phyloP scores from a whole-genome alignment of 1,284 basidiomycete species.

The Microbotryomycetes sp. region DNA sequence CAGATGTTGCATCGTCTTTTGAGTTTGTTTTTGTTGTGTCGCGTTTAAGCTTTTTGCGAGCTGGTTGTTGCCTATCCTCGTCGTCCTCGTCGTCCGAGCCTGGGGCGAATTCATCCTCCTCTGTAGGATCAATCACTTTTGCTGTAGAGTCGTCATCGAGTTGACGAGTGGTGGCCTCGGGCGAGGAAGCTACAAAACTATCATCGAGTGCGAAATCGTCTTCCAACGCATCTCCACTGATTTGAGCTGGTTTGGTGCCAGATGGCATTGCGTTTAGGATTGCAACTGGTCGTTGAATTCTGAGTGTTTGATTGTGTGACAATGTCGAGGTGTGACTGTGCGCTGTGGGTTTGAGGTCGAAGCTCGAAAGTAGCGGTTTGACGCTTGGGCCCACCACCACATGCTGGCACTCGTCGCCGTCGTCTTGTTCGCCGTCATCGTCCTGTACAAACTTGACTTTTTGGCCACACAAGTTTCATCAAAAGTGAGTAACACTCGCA shows the following conservation, averaged over 20 bases:
- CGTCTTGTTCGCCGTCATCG: background rate
- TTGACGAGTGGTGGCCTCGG: constrained; percentile 45
- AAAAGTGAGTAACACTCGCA: background rate
- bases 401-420: background rate
- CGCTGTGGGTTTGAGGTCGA: too few species aligned
- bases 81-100: background rate
- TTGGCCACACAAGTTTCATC: background rate
- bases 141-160: constrained; percentile 36
- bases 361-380: background rate
- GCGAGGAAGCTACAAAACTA: constrained; percentile 55
- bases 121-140: background rate
- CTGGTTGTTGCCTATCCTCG: background rate
- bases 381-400: background rate
- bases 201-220: constrained; percentile 72
- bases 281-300: background rate
- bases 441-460: background rate
- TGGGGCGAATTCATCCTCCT: constrained; percentile 16
- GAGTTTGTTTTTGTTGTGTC: background rate
- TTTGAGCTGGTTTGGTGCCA: background rate
- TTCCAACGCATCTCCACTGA: constrained; percentile 65
- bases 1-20: background rate
- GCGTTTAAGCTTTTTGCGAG: background rate
- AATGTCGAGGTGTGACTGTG: too few species aligned
- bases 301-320: too few species aligned
- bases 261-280: background rate